These are phyloP conservation scores for Penicilliopsis zonata DNA, from an alignment of 495 filamentous ascomycete species.

Conservation along the genomic window DNA sequence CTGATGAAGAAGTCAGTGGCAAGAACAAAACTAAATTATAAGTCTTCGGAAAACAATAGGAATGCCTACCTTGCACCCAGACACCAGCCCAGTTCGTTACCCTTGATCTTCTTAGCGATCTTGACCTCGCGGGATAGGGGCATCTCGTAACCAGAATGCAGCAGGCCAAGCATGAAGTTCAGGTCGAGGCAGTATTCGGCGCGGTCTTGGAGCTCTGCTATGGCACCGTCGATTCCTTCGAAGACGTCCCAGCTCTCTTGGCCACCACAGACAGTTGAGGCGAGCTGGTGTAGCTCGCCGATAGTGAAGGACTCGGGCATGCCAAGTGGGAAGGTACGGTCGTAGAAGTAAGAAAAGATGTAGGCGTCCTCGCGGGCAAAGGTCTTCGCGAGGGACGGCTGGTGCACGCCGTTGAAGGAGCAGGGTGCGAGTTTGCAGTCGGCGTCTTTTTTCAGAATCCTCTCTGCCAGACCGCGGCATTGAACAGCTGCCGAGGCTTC, in stretches of 20 bases:
- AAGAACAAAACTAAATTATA: constrained; percentile 1
- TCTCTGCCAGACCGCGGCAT: constrained; percentile 82
- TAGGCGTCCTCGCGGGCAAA: constrained; percentile 88
- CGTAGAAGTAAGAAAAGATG: constrained; percentile 95
- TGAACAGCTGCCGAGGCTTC: constrained; percentile 60
- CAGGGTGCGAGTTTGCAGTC: constrained; percentile 76
- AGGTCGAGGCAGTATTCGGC: constrained; percentile 90
- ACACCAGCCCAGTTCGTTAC: constrained; percentile 96
- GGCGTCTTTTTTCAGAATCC: constrained; percentile 77
- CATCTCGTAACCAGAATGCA: constrained; percentile 98
- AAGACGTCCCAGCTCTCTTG: constrained; percentile 70
- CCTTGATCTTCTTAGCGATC: constrained; percentile 97
- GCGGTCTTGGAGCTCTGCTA: constrained; percentile 59
- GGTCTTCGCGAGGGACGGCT: constrained; percentile 85
- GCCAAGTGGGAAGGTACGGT: constrained; percentile 79
- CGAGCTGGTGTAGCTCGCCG: constrained; percentile 71
- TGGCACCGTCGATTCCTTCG: constrained; percentile 53
- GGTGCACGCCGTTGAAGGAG: constrained; percentile 95
- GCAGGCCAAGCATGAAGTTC: constrained; percentile 83
- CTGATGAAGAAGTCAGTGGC: constrained; percentile 30
- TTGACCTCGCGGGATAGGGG: constrained; percentile 88
- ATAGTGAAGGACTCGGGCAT: constrained; percentile 95
- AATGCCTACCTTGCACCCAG: constrained; percentile 76
- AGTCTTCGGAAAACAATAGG: too few relatives aligned
- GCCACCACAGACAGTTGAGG: constrained; percentile 74